phyloP scores from a whole-genome alignment of 805 yeast genomes.

The Starmera amethionina region DNA sequence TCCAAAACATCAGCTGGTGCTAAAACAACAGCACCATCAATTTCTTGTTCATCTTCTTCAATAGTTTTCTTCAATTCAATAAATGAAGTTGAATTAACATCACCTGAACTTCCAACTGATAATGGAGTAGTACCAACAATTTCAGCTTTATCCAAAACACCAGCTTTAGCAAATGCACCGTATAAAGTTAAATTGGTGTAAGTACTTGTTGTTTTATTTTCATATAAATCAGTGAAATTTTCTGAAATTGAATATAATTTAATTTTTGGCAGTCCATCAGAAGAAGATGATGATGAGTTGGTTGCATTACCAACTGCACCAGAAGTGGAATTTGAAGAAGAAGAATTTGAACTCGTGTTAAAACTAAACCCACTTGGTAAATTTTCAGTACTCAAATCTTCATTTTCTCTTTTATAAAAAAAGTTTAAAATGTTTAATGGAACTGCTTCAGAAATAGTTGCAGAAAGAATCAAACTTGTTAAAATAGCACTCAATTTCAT shows the following conservation, averaged over 20 bases:
- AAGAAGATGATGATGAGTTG: neutral
- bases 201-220: constrained; percentile 1
- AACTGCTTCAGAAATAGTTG: neutral
- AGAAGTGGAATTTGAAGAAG: neutral
- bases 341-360: neutral
- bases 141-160: neutral
- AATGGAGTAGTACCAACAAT: neutral
- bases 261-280: constrained; percentile 1
- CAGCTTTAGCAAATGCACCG: neutral
- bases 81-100: constrained; percentile 27
- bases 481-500: neutral
- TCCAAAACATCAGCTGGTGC: constrained; percentile 42
- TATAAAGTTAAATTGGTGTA: neutral
- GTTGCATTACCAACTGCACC: neutral
- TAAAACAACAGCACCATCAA: constrained; percentile 39
- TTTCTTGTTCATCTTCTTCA: constrained; percentile 17
- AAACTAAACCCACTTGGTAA: neutral
- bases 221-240: constrained; percentile 7
- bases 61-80: constrained; percentile 25
- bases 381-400: neutral
- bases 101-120: constrained; percentile 28
- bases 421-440: neutral
- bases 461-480: neutral
- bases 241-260: constrained; percentile 8
- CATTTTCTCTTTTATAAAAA: neutral